A percentile compares a stretch with the other conserved stretches of the same genome.
These are phyloP conservation scores for Populus alba DNA, from an alignment of 345 rosid genomes.

Conservation along the genomic window DNA sequence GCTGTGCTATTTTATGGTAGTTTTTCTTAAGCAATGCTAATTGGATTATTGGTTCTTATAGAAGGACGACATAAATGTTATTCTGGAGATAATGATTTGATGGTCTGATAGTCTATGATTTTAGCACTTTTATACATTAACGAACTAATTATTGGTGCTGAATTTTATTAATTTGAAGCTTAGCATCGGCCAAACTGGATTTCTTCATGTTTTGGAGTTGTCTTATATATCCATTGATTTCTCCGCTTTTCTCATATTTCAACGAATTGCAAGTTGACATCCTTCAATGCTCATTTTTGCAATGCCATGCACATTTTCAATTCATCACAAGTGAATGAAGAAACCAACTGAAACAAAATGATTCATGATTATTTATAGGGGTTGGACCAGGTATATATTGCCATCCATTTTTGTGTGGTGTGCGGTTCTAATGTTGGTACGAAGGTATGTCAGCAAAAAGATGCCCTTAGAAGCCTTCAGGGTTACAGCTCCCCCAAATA, in stretches of 20 bases:
- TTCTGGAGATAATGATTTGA: no score
- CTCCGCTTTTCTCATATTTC: no score
- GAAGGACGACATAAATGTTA: no score
- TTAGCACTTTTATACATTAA: no score
- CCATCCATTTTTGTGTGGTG: constrained; percentile 46
- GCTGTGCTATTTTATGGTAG: constrained; percentile 47
- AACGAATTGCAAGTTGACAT: no score
- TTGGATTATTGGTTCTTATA: background rate
- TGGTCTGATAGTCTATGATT: no score
- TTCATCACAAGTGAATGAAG: background rate
- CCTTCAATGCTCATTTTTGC: background rate
- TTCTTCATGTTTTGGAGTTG: no score
- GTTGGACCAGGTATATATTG: constrained; percentile 61
- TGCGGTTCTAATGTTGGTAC: constrained; percentile 66
- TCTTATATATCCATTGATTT: no score
- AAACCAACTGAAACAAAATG: constrained; percentile 10
- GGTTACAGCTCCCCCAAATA: constrained; percentile 63
- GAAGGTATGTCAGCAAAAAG: constrained; percentile 50
- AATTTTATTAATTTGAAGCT: no score
- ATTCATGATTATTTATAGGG: constrained; percentile 45
- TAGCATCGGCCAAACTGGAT: no score
- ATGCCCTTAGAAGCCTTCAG: constrained; percentile 54
- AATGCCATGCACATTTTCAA: background rate
- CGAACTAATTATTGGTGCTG: no score
- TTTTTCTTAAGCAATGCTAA: constrained; percentile 3